phyloP scores from a whole-genome alignment of 192 early-diverging fungal genomes.

The Backusella luteola region DNA sequence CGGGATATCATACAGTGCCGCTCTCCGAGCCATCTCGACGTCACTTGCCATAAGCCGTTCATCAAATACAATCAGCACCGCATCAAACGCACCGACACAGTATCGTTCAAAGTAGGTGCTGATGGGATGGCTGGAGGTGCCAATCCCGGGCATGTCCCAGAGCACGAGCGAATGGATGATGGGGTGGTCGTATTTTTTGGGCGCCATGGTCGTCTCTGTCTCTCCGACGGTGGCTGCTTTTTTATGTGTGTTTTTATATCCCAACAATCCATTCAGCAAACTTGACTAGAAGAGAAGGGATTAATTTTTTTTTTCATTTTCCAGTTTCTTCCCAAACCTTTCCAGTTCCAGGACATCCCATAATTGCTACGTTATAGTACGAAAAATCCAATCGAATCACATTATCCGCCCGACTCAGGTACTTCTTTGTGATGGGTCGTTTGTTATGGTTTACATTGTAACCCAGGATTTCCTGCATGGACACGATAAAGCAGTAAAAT shows the following conservation, averaged over 20 bases:
- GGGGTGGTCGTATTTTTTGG: conserved; percentile 17
- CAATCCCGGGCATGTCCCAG: conserved; percentile 32
- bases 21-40: conserved; percentile 16
- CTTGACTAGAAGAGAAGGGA: conserved; percentile 12
- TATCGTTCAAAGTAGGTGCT: conserved; percentile 23
- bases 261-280: conserved; percentile 28
- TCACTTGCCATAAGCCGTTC: conserved; percentile 25
- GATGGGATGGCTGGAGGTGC: conserved; percentile 14
- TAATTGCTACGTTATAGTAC: conserved; percentile 25
- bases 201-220: conserved; percentile 11
- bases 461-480: conserved; percentile 1
- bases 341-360: conserved; percentile 22
- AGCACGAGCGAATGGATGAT: conserved; percentile 15
- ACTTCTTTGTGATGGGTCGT: neutral
- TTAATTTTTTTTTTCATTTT: neutral
- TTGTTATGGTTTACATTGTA: neutral
- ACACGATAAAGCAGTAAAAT: conserved; percentile 1
- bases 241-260: conserved; percentile 11
- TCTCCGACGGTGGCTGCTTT: conserved; percentile 22
- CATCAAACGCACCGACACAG: conserved; percentile 25
- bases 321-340: conserved; percentile 6
- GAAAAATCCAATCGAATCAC: conserved; percentile 18
- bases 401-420: conserved; percentile 4
- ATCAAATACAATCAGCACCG: conserved; percentile 18
- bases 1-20: conserved; percentile 5